Evolutionary conservation across 805 yeast genomes (phyloP).

Genomic region (Komagataella mondaviorum): DNA sequence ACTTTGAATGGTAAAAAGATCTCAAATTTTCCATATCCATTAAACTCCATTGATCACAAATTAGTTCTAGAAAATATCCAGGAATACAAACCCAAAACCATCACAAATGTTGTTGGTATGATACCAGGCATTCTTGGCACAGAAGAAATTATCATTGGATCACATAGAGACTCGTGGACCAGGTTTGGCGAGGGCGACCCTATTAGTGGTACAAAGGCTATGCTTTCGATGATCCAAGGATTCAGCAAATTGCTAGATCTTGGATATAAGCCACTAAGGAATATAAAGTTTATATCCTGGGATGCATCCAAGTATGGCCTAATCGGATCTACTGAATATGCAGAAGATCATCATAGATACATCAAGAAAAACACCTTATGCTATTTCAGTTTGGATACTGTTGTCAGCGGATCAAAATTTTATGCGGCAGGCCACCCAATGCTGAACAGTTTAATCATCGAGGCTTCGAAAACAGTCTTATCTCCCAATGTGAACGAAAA

Average conservation of each 20-base stretch:
- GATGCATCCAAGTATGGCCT: slow-evolving; percentile 26
- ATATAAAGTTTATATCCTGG: slow-evolving; percentile 14
- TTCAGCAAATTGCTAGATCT: slow-evolving; percentile 19
- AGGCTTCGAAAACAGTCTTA: slow-evolving; percentile 29
- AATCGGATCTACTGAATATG: slow-evolving; percentile 36
- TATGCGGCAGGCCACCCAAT: slow-evolving; percentile 42
- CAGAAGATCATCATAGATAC: slow-evolving; percentile 28
- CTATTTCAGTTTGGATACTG: slow-evolving; percentile 37
- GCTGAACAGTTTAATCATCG: slow-evolving; percentile 27
- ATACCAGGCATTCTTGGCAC: slow-evolving; percentile 31
- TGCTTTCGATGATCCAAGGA: slow-evolving; percentile 31
- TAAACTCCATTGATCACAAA: slow-evolving; percentile 4
- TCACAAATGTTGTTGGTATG: slow-evolving; percentile 29
- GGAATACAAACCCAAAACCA: slow-evolving; percentile 19
- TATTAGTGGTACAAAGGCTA: slow-evolving; percentile 26
- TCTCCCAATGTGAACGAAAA: slow-evolving; percentile 22
- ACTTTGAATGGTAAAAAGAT: slow-evolving; percentile 40
- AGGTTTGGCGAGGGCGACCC: slow-evolving; percentile 29
- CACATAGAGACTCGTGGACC: slow-evolving; percentile 33
- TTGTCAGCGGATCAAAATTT: slow-evolving; percentile 38
- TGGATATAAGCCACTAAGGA: slow-evolving; percentile 20
- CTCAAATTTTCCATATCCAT: slow-evolving; percentile 38
- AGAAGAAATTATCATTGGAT: slow-evolving; percentile 31
- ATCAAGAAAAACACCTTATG: slow-evolving; percentile 31
- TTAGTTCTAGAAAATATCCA: slow-evolving; percentile 23